Percentiles rank a stretch among this genome's conserved stretches.
phyloP scores from a whole-genome alignment of 495 filamentous ascomycete genomes.

The Aspergillus nidulans region DNA sequence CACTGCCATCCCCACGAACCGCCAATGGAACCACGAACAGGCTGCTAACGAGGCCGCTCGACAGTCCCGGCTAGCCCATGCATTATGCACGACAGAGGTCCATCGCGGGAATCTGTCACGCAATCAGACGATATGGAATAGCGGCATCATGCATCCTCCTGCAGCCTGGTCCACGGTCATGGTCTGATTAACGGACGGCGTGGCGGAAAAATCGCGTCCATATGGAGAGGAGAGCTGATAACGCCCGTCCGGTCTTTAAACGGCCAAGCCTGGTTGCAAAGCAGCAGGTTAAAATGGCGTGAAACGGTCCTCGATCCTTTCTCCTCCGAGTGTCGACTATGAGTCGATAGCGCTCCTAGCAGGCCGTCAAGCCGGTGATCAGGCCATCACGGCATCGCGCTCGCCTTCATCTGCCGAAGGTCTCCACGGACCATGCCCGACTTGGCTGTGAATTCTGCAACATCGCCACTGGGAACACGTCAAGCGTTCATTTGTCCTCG shows the following conservation, averaged over 20 bases:
- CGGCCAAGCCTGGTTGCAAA: neutral
- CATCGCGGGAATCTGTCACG: neutral
- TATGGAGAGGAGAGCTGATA: neutral
- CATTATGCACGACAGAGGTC: constrained; percentile 16
- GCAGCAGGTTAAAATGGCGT: neutral
- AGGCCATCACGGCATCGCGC: neutral
- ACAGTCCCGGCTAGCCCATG: neutral
- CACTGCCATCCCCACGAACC: neutral
- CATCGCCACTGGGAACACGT: neutral
- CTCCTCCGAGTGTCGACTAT: neutral
- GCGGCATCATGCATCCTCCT: constrained; percentile 18
- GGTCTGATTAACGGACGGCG: neutral
- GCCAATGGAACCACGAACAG: constrained; percentile 8
- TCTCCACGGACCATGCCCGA: neutral
- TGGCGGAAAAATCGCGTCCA: neutral
- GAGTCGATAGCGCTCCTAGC: neutral
- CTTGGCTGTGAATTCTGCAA: neutral
- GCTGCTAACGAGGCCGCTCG: neutral
- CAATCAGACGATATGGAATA: constrained; percentile 11
- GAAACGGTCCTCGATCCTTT: neutral
- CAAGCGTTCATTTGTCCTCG: neutral
- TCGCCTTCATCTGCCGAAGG: neutral
- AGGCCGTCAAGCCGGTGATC: too few relatives aligned
- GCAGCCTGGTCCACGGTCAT: constrained; percentile 1
- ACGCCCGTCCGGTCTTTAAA: neutral